phyloP scores from a whole-genome alignment of 768 basidiomycete species.

The Lactarius quietus region DNA sequence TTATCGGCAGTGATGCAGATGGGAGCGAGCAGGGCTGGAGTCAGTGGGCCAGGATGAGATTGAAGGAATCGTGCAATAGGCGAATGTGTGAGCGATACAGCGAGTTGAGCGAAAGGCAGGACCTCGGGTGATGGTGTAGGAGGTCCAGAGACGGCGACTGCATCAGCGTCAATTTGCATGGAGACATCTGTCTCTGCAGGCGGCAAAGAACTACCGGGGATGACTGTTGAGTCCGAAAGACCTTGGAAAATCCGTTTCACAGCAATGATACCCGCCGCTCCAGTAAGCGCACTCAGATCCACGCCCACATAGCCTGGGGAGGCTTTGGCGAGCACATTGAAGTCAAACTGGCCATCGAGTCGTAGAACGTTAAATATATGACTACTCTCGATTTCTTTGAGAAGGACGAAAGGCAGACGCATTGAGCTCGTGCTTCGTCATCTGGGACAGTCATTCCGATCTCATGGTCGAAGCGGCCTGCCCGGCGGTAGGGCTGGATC shows the following conservation, averaged over 20 bases:
- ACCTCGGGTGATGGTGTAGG: conserved; percentile 14
- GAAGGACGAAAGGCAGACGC: conserved; percentile 30
- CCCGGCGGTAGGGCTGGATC: conserved; percentile 90
- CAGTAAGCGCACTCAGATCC: conserved; percentile 84
- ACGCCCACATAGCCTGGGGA: conserved; percentile 98
- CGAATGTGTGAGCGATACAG: conserved; percentile 38
- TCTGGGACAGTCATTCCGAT: conserved; percentile 98
- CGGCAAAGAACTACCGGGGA: conserved; percentile 36
- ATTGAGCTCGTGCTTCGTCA: conserved; percentile 88
- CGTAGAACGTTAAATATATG: conserved; percentile 68
- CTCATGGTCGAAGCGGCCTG: conserved; percentile 96
- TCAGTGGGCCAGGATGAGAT: conserved; percentile 79
- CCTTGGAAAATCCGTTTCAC: conserved; percentile 92
- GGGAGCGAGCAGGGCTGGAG: conserved; percentile 71
- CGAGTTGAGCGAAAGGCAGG: conserved; percentile 35
- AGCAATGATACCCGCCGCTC: conserved; percentile 92
- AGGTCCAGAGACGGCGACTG: conserved; percentile 1
- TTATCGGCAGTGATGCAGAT: conserved; percentile 79
- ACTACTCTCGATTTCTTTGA: not conserved
- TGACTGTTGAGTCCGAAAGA: conserved; percentile 56
- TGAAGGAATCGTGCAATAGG: conserved; percentile 90
- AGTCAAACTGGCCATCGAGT: conserved; percentile 86
- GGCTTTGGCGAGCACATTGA: conserved; percentile 76
- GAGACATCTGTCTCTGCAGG: conserved; percentile 31
- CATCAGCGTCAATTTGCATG: conserved; percentile 39